These are phyloP conservation scores for Pichia terricola DNA, from an alignment of 1,139 yeast species.

Conservation along the genomic window DNA sequence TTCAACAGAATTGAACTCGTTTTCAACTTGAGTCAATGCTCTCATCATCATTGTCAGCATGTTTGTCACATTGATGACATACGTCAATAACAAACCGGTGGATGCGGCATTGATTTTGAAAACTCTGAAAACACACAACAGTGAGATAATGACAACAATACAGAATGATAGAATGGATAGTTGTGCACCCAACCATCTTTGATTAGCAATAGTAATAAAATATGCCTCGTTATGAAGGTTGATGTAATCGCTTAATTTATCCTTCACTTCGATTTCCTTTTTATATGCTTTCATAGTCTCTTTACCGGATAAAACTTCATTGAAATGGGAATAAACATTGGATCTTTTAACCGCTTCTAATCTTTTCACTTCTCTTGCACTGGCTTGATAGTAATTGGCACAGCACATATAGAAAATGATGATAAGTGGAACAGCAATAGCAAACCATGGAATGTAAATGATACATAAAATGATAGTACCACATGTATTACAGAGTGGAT, in stretches of 20 bases:
- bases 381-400: constrained; percentile 45
- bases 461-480: constrained; percentile 64
- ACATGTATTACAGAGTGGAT: constrained; percentile 42
- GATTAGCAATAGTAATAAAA: constrained; percentile 42
- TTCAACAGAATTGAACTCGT: constrained; percentile 47
- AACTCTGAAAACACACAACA: constrained; percentile 35
- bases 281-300: constrained; percentile 45
- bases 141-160: constrained; percentile 35
- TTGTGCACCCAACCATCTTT: constrained; percentile 51
- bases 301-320: constrained; percentile 50
- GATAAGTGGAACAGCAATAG: constrained; percentile 35
- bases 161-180: constrained; percentile 36
- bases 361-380: constrained; percentile 55
- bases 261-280: constrained; percentile 30
- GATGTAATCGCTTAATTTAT: constrained; percentile 32
- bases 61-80: constrained; percentile 44
- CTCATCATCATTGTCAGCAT: constrained; percentile 42
- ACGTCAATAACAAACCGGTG: constrained; percentile 42
- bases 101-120: constrained; percentile 39
- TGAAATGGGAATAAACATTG: constrained; percentile 51
- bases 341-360: constrained; percentile 57
- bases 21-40: constrained; percentile 42
- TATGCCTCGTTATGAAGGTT: constrained; percentile 50
- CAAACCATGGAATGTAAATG: constrained; percentile 60
- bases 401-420: constrained; percentile 27